Evolutionary conservation across 2,329 filamentous ascomycete species (phyloP).

Genomic region (Cladophialophora carrionii): DNA sequence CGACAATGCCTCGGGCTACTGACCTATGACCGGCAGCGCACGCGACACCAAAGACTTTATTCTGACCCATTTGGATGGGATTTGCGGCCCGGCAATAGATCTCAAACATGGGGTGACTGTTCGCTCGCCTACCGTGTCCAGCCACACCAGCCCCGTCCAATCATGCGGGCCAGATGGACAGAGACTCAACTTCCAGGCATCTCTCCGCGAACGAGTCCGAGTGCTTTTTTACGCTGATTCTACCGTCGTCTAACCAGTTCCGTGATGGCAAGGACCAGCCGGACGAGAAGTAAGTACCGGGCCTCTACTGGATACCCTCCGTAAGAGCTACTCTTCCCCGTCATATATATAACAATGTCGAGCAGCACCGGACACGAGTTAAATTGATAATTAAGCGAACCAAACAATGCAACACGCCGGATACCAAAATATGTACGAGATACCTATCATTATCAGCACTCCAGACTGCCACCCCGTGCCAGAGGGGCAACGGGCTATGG

Average conservation of each 20-base stretch:
- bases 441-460: constrained; percentile 29
- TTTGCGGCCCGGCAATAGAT: not conserved
- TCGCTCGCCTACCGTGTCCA: not conserved
- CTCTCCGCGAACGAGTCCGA: not conserved
- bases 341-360: constrained; percentile 14
- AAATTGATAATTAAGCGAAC: not conserved
- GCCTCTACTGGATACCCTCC: not conserved
- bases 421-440: constrained; percentile 24
- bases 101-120: constrained; percentile 1
- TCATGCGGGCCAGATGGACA: not conserved
- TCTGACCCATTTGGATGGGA: not conserved
- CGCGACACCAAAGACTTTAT: not conserved
- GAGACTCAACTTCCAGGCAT: not conserved
- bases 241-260: constrained; percentile 5
- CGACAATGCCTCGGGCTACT: not conserved
- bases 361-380: constrained; percentile 1
- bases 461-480: constrained; percentile 23
- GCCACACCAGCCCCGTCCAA: not conserved
- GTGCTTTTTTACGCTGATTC: not conserved
- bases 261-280: constrained; percentile 1
- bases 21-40: not conserved
- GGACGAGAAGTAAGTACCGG: not conserved
- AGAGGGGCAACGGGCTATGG: not conserved
- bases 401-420: constrained; percentile 14
- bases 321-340: not conserved